Evolutionary conservation across 1,284 basidiomycete species (phyloP).

Genomic region (Mycena citricolor): DNA sequence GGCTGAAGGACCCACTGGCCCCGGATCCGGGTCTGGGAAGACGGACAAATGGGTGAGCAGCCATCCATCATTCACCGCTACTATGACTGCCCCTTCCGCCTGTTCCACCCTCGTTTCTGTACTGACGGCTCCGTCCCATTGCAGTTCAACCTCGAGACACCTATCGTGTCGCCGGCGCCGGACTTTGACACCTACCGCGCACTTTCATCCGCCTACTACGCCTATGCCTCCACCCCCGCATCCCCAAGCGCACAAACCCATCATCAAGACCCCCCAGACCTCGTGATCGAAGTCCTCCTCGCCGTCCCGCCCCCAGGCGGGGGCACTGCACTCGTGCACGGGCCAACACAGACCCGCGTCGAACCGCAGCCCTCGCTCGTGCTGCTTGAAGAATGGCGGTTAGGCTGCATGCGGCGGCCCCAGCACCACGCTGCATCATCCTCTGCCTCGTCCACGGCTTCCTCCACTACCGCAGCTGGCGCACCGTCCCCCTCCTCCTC

Average conservation of each 20-base stretch:
- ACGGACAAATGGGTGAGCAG: conserved; percentile 75
- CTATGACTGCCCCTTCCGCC: background rate
- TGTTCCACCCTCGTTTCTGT: background rate
- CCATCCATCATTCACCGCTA: background rate
- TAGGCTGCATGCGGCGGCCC: conserved; percentile 46
- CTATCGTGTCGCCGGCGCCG: conserved; percentile 25
- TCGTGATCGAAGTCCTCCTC: conserved; percentile 70
- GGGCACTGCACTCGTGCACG: conserved; percentile 71
- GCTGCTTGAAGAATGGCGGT: conserved; percentile 71
- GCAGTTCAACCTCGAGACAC: conserved; percentile 80
- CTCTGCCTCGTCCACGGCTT: no score
- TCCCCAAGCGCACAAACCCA: conserved; percentile 43
- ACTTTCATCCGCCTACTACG: conserved; percentile 7
- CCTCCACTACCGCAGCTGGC: no score
- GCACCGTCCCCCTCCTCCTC: conserved; percentile 21
- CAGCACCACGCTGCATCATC: no score
- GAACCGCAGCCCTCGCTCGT: conserved; percentile 66
- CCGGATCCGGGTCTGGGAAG: no score
- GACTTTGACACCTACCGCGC: conserved; percentile 32
- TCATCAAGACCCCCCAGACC: conserved; percentile 45
- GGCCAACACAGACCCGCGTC: conserved; percentile 57
- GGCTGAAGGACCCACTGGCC: conserved; percentile 39
- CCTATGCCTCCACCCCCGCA: background rate
- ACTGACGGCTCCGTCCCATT: conserved; percentile 5
- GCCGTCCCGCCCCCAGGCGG: conserved; percentile 62